Evolutionary conservation across 1,139 yeast genomes (phyloP), one percentile per base, ranked within the genome.

Genomic region (Candida dubliniensis): DNA sequence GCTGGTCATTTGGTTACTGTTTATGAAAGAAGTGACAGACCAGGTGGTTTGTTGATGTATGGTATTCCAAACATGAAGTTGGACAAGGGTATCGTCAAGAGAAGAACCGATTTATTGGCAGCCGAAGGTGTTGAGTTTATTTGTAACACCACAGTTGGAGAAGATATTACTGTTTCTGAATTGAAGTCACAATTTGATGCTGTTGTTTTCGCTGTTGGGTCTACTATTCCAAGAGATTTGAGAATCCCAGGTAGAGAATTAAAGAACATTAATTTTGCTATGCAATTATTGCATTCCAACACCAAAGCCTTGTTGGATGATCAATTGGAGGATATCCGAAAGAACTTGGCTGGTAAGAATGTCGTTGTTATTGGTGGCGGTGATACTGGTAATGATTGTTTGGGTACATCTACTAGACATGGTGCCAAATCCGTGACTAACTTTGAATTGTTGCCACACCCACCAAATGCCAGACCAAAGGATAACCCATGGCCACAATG

Each of bases 401-500:
- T 93, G 62, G 99, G 98, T 70, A 93, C 99, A 33, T 82, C 97
- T 27, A 93, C 95, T 36, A 86, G 99, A 71, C 98, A 93, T 63
- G 97, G 96, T 34, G 98, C 98, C 52, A 84, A 87, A 64, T 86
- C 96, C n/a, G 96, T 93, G 44, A 80, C 87, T 54, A 93, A 93
- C 77, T 93, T 93, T 66, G 99, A 93, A 72, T 77, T 93, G 63
- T 76, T 93, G 59, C 99, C 99, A 49, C 82, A 84, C 60, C 99
- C 99, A 51, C 90, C 97, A 40, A 76, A 78, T 34, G 77, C 81
- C 47, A 83, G 98, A 67, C 87, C 93, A 45, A 87, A 84, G 71
- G 97, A 93, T 70, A 93, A 93, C 69, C 99, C 99, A 69, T 93
- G 99, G 99, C 99, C 99, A 46, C 99, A 93, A 72, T 93, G 98